These are phyloP conservation scores for Dryas drummondii DNA, from an alignment of 306 rosid species.

Conservation along the genomic window DNA sequence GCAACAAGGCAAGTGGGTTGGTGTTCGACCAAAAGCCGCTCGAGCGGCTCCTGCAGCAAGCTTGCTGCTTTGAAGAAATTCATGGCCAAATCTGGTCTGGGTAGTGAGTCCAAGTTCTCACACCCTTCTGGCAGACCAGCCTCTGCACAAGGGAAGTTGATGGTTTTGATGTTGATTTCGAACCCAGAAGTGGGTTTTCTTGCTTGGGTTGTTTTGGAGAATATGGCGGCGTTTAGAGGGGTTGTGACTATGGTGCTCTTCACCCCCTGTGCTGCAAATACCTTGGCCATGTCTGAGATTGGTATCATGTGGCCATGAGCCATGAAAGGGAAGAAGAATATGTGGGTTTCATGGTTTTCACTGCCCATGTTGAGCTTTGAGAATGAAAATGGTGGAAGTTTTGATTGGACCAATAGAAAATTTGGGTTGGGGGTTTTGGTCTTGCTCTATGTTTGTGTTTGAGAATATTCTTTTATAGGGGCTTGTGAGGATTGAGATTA, in stretches of 20 bases:
- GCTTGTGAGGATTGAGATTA: neutral
- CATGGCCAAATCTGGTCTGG: neutral
- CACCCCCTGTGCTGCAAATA: conserved; percentile 22
- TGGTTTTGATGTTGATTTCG: conserved; percentile 2
- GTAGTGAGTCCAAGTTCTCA: conserved; percentile 32
- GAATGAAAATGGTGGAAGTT: too few species aligned
- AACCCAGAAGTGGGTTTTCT: neutral
- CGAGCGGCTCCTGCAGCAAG: conserved; percentile 38
- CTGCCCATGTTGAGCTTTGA: neutral
- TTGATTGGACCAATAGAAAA: too few species aligned
- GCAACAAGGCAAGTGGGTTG: conserved; percentile 48
- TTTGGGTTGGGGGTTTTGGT: too few species aligned
- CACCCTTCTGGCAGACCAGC: conserved; percentile 51
- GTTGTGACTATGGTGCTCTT: conserved; percentile 34
- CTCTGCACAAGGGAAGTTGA: conserved; percentile 34
- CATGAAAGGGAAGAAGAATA: conserved; percentile 37
- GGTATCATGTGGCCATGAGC: conserved; percentile 43
- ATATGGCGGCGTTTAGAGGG: conserved; percentile 11
- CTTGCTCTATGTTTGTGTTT: too few species aligned
- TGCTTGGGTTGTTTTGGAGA: conserved; percentile 10
- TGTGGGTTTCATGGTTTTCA: conserved; percentile 8
- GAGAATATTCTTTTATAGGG: too few species aligned
- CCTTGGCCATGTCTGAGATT: conserved; percentile 26
- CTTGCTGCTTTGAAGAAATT: conserved; percentile 32
- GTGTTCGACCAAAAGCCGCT: conserved; percentile 33